These are phyloP conservation scores for Coleophoma crateriformis DNA, from an alignment of 2,329 filamentous ascomycete genomes.

Conservation along the genomic window DNA sequence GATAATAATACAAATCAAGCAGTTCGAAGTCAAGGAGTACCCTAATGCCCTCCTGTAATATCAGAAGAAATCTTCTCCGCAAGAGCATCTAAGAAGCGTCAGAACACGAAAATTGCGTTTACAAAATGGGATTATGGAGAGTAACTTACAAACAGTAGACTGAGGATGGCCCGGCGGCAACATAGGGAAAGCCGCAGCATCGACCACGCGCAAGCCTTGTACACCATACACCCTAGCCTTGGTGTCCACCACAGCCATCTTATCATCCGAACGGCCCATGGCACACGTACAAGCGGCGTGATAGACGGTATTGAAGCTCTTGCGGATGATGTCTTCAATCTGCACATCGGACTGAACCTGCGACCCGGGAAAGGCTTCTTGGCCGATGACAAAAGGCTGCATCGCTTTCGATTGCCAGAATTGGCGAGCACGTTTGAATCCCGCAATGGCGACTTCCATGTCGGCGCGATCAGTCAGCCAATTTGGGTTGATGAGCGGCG, in stretches of 20 bases:
- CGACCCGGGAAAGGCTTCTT: slow-evolving; percentile 13
- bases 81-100: background rate
- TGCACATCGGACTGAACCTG: slow-evolving; percentile 13
- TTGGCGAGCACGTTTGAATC: slow-evolving; percentile 36
- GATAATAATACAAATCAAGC: too few species aligned
- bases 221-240: slow-evolving; percentile 17
- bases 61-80: background rate
- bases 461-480: slow-evolving; percentile 39
- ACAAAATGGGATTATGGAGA: background rate
- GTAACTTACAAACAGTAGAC: slow-evolving; percentile 30
- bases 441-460: slow-evolving; percentile 35
- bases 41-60: background rate
- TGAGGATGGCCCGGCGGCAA: slow-evolving; percentile 35
- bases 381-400: slow-evolving; percentile 7
- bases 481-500: slow-evolving; percentile 36
- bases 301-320: slow-evolving; percentile 29
- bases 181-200: slow-evolving; percentile 15
- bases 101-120: background rate
- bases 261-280: slow-evolving; percentile 45
- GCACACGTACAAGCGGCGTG: slow-evolving; percentile 50
- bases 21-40: too few species aligned
- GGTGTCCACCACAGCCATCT: slow-evolving; percentile 22
- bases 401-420: slow-evolving; percentile 9
- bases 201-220: slow-evolving; percentile 16
- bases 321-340: slow-evolving; percentile 13